Evolutionary conservation across 805 yeast genomes (phyloP).

Genomic region (Kluyveromyces dobzhanskii): DNA sequence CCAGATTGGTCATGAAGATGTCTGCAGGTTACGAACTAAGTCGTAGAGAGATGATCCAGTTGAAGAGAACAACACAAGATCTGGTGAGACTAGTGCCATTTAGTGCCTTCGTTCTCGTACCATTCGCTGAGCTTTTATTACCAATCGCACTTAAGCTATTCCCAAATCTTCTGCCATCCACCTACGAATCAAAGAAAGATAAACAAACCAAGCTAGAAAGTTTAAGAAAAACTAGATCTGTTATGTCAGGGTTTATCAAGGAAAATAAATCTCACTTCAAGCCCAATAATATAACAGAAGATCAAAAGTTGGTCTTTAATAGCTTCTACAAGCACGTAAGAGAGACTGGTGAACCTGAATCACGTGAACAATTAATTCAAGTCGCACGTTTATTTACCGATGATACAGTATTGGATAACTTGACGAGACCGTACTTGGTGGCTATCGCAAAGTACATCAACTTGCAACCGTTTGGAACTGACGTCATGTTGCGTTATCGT

Average conservation of each 20-base stretch:
- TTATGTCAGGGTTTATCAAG: constrained; percentile 54
- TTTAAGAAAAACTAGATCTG: constrained; percentile 53
- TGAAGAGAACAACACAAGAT: constrained; percentile 80
- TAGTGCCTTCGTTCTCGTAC: constrained; percentile 80
- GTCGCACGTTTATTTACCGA: constrained; percentile 91
- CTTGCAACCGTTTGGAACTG: constrained; percentile 88
- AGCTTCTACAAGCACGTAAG: constrained; percentile 70
- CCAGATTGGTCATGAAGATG: constrained; percentile 71
- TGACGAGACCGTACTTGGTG: constrained; percentile 81
- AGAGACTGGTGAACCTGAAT: constrained; percentile 49
- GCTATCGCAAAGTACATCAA: constrained; percentile 92
- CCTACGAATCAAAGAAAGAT: constrained; percentile 64
- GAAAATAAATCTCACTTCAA: constrained; percentile 62
- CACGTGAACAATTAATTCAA: constrained; percentile 60
- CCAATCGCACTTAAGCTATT: constrained; percentile 88
- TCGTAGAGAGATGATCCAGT: constrained; percentile 82
- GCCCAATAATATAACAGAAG: constrained; percentile 56
- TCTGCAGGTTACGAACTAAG: constrained; percentile 86
- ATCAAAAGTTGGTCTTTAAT: constrained; percentile 69
- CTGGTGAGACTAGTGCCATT: constrained; percentile 86
- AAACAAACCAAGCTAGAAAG: constrained; percentile 48
- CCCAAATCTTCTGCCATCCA: constrained; percentile 91
- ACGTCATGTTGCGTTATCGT: constrained; percentile 82
- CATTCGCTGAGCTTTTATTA: constrained; percentile 86
- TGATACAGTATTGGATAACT: constrained; percentile 86